These are phyloP conservation scores for Verticillium dahliae DNA, from an alignment of 2,329 filamentous ascomycete genomes.

Conservation along the genomic window DNA sequence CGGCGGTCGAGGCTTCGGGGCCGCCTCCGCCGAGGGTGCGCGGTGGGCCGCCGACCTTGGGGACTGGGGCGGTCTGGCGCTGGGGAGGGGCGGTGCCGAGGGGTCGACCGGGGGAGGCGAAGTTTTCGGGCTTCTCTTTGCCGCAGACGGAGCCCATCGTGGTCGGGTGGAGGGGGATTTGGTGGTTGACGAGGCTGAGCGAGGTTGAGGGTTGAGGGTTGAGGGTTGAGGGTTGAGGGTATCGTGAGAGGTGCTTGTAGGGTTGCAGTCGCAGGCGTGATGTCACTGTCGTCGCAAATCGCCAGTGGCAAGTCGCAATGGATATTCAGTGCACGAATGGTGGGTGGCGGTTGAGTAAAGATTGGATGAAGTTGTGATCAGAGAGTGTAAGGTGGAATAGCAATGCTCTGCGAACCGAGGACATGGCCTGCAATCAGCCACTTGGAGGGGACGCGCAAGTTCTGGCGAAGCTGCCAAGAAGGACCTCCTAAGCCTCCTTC, in stretches of 20 bases:
- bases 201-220: background rate
- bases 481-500: background rate
- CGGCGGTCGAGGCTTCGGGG: slow-evolving; percentile 16
- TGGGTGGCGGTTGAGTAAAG: no score
- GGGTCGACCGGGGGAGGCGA: slow-evolving; percentile 65
- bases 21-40: slow-evolving; percentile 58
- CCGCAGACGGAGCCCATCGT: slow-evolving; percentile 85
- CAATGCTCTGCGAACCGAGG: background rate
- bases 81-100: slow-evolving; percentile 53
- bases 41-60: slow-evolving; percentile 45
- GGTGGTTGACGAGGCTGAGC: background rate
- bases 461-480: background rate
- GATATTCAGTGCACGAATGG: no score
- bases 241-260: background rate
- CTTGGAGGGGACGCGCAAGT: background rate
- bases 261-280: background rate
- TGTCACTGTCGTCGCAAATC: background rate
- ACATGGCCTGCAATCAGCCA: background rate
- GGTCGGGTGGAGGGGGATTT: background rate
- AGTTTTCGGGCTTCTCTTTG: slow-evolving; percentile 65
- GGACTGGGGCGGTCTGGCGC: slow-evolving; percentile 43
- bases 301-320: no score
- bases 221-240: background rate
- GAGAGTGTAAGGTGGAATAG: no score
- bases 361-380: no score